These are phyloP conservation scores for Tylopilus subfusipes DNA, from an alignment of 768 basidiomycete genomes.

Conservation along the genomic window DNA sequence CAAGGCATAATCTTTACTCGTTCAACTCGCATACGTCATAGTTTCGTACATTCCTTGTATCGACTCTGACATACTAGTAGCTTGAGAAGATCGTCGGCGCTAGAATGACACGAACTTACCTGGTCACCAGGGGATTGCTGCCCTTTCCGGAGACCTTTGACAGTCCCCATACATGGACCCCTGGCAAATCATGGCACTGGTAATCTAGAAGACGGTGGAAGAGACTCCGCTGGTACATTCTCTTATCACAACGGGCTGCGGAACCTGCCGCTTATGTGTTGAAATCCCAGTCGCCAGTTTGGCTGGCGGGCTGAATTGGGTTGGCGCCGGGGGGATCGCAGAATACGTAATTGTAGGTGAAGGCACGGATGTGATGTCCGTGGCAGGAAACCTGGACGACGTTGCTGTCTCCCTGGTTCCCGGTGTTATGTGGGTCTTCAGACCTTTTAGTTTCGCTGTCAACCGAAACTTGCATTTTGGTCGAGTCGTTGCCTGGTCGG, in stretches of 20 bases:
- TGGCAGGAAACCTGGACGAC: conserved; percentile 15
- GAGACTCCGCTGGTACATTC: neutral
- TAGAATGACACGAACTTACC: conserved; percentile 4
- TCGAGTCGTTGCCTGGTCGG: conserved; percentile 1
- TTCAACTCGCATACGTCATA: neutral
- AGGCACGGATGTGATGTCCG: neutral
- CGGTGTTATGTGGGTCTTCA: conserved; percentile 10
- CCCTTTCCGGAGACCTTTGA: conserved; percentile 32
- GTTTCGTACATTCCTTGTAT: neutral
- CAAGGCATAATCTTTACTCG: neutral
- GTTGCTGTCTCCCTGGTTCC: neutral
- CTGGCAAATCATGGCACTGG: conserved; percentile 25
- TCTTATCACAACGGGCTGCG: conserved; percentile 5
- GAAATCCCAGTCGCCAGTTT: conserved; percentile 30
- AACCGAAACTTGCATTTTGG: conserved; percentile 30
- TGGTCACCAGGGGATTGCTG: conserved; percentile 5
- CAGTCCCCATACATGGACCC: conserved; percentile 20
- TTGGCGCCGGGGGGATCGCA: conserved; percentile 20
- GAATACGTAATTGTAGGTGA: conserved; percentile 3
- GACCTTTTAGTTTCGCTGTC: conserved; percentile 23
- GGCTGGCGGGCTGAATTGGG: conserved; percentile 28
- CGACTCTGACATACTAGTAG: neutral
- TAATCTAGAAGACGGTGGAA: conserved; percentile 11
- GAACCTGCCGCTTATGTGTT: conserved; percentile 18
- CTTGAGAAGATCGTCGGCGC: neutral